phyloP scores from a whole-genome alignment of 148 eudicot genomes.

The Vaccinium corymbosum region DNA sequence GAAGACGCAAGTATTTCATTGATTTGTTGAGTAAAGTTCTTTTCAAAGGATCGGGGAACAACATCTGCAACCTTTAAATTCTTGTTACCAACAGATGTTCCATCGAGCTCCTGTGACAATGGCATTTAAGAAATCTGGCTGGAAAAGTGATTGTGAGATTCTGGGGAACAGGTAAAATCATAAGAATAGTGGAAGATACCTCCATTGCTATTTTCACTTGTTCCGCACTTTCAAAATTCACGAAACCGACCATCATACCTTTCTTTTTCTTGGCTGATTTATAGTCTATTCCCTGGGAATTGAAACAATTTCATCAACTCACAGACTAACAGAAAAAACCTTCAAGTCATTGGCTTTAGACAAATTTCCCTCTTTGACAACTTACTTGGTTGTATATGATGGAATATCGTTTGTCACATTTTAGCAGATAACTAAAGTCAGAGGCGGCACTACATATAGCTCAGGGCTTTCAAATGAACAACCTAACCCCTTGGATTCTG shows the following conservation, averaged over 20 bases:
- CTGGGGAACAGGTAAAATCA: neutral
- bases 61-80: constrained; percentile 67
- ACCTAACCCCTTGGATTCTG: too few species aligned
- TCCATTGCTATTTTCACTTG: constrained; percentile 56
- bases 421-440: neutral
- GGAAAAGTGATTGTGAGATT: constrained; percentile 5
- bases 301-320: constrained; percentile 10
- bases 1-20: constrained; percentile 21
- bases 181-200: constrained; percentile 38
- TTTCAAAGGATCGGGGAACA: constrained; percentile 66
- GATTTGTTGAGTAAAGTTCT: constrained; percentile 32
- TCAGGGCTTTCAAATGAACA: too few species aligned
- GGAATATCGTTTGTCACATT: neutral
- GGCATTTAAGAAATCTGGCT: constrained; percentile 12
- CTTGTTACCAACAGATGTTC: constrained; percentile 57
- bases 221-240: constrained; percentile 61
- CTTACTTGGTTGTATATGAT: neutral
- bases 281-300: constrained; percentile 54
- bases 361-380: neutral
- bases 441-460: too few species aligned
- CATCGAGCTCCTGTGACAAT: constrained; percentile 64
- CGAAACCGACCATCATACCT: constrained; percentile 79
- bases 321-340: neutral
- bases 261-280: constrained; percentile 84
- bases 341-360: neutral